Percentiles rank a stretch among this genome's conserved stretches.
phyloP scores from a whole-genome alignment of 2,329 filamentous ascomycete species.

The Sclerotiophoma versabilis region DNA sequence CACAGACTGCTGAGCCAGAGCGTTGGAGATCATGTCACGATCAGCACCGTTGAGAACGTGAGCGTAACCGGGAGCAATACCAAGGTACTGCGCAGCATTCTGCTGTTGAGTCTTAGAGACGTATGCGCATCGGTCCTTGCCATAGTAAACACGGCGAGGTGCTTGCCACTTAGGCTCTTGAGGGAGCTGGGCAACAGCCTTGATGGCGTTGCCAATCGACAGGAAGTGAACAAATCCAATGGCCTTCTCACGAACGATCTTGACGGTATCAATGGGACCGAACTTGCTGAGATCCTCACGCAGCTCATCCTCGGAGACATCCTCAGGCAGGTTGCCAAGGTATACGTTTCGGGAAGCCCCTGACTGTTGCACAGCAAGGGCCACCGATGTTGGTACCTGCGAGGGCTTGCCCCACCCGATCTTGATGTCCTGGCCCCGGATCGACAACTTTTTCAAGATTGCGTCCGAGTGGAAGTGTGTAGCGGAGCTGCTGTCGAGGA shows the following conservation, averaged over 20 bases:
- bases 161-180: conserved; percentile 97
- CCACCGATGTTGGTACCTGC: conserved; percentile 95
- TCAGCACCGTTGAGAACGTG: conserved; percentile 96
- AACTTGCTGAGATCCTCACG: conserved; percentile 96
- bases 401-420: conserved; percentile 99
- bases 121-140: conserved; percentile 97
- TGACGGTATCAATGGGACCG: conserved; percentile 94
- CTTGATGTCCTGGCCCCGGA: conserved; percentile 99
- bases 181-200: conserved; percentile 93
- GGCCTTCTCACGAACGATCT: conserved; percentile 96
- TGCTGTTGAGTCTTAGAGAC: conserved; percentile 99
- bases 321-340: conserved; percentile 89
- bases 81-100: conserved; percentile 96
- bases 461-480: conserved; percentile 99
- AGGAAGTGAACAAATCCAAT: conserved; percentile 98
- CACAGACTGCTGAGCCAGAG: conserved; percentile 95
- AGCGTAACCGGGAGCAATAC: conserved; percentile 94
- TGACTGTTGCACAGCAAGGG: conserved; percentile 96
- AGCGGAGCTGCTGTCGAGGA: conserved; percentile 95
- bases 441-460: conserved; percentile 98
- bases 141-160: conserved; percentile 95
- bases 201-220: conserved; percentile 97
- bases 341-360: conserved; percentile 97
- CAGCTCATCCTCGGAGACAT: conserved; percentile 88
- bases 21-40: conserved; percentile 94